Evolutionary conservation across 108 stramenopile genomes (phyloP).

Genomic region (Fistulifera solaris): DNA sequence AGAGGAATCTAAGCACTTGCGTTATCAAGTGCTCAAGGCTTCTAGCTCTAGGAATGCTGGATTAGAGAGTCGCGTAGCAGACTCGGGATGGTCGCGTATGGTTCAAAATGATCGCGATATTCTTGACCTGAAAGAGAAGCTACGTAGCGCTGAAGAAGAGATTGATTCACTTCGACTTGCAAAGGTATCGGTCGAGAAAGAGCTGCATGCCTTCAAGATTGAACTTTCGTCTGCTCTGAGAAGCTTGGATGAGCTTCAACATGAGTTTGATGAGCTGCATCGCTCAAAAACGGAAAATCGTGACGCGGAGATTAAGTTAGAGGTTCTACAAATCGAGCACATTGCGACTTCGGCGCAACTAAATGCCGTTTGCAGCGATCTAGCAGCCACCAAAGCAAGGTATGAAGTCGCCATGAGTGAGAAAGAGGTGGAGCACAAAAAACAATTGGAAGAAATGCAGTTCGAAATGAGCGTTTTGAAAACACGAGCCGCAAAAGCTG

Average conservation of each 20-base stretch:
- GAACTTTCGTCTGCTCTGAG: conserved; percentile 45
- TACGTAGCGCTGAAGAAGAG: conserved; percentile 60
- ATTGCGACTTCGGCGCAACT: conserved; percentile 82
- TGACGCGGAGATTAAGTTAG: conserved; percentile 82
- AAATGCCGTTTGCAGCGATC: conserved; percentile 73
- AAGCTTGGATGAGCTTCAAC: conserved; percentile 60
- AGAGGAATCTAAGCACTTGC: conserved; percentile 48
- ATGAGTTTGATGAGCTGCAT: conserved; percentile 60
- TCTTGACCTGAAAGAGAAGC: conserved; percentile 58
- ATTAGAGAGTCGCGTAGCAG: conserved; percentile 15
- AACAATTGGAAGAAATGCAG: conserved; percentile 50
- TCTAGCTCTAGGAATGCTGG: conserved; percentile 23
- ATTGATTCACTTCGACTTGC: conserved; percentile 58
- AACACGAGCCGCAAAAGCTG: conserved; percentile 55
- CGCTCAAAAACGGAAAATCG: conserved; percentile 60
- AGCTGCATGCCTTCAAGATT: conserved; percentile 63
- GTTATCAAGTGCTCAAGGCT: conserved; percentile 51
- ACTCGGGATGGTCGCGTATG: conserved; percentile 49
- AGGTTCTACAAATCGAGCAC: conserved; percentile 69
- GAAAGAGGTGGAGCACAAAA: conserved; percentile 58
- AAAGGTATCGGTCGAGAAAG: conserved; percentile 77
- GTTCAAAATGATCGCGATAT: conserved; percentile 67
- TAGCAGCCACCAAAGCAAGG: conserved; percentile 74
- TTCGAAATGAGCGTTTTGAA: conserved; percentile 85
- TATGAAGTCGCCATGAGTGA: conserved; percentile 56